Percentiles rank a stretch among this genome's conserved stretches.
Evolutionary conservation across 2,329 filamentous ascomycete species (phyloP).

Genomic region (Tolypocladium amazonense): DNA sequence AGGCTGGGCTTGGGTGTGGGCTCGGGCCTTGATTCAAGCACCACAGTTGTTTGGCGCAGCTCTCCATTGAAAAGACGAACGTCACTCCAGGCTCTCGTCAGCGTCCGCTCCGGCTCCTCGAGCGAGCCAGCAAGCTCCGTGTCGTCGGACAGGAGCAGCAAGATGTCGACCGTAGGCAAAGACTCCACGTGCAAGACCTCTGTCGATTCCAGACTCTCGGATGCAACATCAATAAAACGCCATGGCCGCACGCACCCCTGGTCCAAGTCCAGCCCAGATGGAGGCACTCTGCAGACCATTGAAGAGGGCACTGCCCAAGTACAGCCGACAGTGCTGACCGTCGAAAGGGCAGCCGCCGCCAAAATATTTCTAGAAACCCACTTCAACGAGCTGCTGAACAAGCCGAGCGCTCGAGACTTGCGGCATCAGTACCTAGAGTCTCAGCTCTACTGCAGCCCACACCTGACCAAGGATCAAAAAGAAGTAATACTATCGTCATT

Average conservation of each 20-base stretch:
- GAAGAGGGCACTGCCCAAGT: conserved; percentile 16
- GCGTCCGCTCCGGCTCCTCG: conserved; percentile 7
- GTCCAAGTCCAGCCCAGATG: conserved; percentile 25
- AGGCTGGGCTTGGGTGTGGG: conserved; percentile 16
- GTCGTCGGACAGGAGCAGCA: conserved; percentile 16
- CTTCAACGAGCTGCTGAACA: conserved; percentile 59
- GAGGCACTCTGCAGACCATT: conserved; percentile 22
- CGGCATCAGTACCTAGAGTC: conserved; percentile 24
- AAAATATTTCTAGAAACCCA: conserved; percentile 82
- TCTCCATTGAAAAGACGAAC: conserved; percentile 10
- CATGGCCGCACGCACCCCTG: conserved; percentile 20
- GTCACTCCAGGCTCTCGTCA: conserved; percentile 14
- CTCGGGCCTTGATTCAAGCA: conserved; percentile 13
- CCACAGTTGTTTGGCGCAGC: conserved; percentile 16
- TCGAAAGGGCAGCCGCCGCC: conserved; percentile 68
- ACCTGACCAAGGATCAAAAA: conserved; percentile 45
- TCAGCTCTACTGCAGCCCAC: conserved; percentile 44
- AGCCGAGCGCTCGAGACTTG: conserved; percentile 21
- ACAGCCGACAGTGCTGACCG: conserved; percentile 40
- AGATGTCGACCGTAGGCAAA: conserved; percentile 11
- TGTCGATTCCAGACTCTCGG: conserved; percentile 18
- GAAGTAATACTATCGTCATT: conserved; percentile 46
- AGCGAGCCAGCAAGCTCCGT: conserved; percentile 11
- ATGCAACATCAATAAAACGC: conserved; percentile 10
- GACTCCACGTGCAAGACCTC: conserved; percentile 22